Conservation (phyloP, 2,329 filamentous ascomycete species). For the Calonectria montana region DNA sequence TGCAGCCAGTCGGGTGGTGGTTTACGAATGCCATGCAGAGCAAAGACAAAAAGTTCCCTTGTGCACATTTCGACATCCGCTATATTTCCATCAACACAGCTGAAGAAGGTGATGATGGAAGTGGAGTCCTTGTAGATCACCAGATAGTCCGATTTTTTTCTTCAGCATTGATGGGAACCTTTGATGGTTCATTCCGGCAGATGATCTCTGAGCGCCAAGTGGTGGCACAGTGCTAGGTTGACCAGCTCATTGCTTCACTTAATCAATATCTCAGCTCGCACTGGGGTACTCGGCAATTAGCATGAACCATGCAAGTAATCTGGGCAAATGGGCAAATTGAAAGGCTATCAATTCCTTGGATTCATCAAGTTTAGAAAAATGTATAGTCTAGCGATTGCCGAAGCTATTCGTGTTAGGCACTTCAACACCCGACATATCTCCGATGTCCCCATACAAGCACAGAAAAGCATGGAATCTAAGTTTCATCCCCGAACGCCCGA, state of each 20-base stretch:
- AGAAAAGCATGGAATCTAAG: too few species aligned
- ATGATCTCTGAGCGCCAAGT: neutral
- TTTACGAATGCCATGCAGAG: too few species aligned
- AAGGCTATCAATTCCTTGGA: neutral
- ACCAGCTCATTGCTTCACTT: neutral
- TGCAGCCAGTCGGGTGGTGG: neutral
- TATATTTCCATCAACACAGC: neutral
- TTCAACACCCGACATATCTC: too few species aligned
- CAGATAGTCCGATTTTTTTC: neutral
- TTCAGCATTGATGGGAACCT: neutral
- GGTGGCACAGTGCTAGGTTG: neutral
- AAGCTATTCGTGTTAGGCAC: too few species aligned
- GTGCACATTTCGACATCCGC: neutral
- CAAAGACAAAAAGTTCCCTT: neutral
- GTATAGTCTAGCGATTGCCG: too few species aligned
- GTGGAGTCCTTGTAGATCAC: neutral
- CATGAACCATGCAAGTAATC: neutral
- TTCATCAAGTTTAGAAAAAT: too few species aligned
- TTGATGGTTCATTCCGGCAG: neutral
- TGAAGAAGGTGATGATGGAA: neutral
- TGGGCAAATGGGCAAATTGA: neutral
- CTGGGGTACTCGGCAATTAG: neutral
- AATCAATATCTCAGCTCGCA: too few species aligned
- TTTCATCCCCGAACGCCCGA: too few species aligned
- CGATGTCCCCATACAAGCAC: too few species aligned